Conservation (phyloP, 768 basidiomycete species). For the Lepiota subincarnata region DNA sequence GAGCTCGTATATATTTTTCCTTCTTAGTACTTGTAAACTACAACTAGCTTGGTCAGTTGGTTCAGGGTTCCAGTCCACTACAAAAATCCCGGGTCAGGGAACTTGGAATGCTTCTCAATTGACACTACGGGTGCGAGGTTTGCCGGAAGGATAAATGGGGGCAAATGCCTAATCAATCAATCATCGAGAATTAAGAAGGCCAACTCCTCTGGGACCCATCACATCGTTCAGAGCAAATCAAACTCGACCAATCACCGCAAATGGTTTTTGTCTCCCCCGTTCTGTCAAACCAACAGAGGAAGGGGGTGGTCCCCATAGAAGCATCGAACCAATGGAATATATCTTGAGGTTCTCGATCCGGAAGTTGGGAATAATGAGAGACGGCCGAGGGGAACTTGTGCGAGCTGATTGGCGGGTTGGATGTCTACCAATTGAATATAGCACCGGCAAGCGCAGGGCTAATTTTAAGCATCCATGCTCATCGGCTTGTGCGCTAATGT, state of each 20-base stretch:
- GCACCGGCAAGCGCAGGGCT: no score
- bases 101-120: neutral
- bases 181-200: neutral
- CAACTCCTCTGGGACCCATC: neutral
- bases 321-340: conserved; percentile 3
- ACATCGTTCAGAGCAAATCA: neutral
- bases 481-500: no score
- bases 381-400: neutral
- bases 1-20: no score
- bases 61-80: no score
- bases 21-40: no score
- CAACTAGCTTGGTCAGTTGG: no score
- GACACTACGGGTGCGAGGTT: neutral
- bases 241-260: conserved; percentile 8
- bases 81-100: no score
- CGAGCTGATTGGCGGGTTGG: neutral
- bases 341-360: conserved; percentile 3
- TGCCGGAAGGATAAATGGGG: conserved; percentile 1
- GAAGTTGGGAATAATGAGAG: neutral
- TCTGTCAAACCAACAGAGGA: neutral
- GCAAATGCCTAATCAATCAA: neutral
- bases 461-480: no score
- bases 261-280: neutral
- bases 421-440: no score
- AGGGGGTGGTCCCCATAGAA: neutral